These are phyloP conservation scores for Phialophora tarda DNA, from an alignment of 2,329 filamentous ascomycete species.

Conservation along the genomic window DNA sequence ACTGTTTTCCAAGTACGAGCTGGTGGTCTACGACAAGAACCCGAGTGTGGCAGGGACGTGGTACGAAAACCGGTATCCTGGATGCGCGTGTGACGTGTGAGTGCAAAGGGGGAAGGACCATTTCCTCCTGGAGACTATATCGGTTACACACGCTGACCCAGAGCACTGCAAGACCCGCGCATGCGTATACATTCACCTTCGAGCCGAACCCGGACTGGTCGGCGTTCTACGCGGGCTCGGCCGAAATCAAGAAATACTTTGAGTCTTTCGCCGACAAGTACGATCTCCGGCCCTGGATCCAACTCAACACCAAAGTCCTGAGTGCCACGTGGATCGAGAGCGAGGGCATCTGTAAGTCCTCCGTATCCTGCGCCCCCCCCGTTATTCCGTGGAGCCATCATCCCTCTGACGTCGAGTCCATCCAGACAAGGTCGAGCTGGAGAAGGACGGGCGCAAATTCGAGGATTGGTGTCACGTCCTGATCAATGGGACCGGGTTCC, in stretches of 20 bases:
- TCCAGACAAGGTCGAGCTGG: slow-evolving; percentile 7
- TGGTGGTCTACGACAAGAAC: slow-evolving; percentile 52
- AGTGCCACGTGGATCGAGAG: slow-evolving; percentile 18
- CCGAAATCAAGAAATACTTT: slow-evolving; percentile 43
- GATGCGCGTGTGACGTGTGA: slow-evolving; percentile 31
- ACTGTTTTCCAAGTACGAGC: slow-evolving; percentile 42
- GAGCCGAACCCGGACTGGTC: slow-evolving; percentile 39
- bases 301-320: slow-evolving; percentile 16
- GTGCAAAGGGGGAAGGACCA: neutral
- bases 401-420: neutral
- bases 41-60: slow-evolving; percentile 49
- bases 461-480: slow-evolving; percentile 41
- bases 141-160: neutral
- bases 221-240: slow-evolving; percentile 36
- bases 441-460: slow-evolving; percentile 34
- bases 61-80: slow-evolving; percentile 50
- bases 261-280: slow-evolving; percentile 38
- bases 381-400: too few relatives aligned
- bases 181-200: slow-evolving; percentile 31
- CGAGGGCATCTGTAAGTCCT: slow-evolving; percentile 14
- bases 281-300: slow-evolving; percentile 12
- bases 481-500: slow-evolving; percentile 48
- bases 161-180: slow-evolving; percentile 18
- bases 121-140: too few relatives aligned
- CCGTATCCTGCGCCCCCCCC: too few relatives aligned